These are phyloP conservation scores for Evansstolkia leycettana DNA, from an alignment of 495 filamentous ascomycete species.

Conservation along the genomic window DNA sequence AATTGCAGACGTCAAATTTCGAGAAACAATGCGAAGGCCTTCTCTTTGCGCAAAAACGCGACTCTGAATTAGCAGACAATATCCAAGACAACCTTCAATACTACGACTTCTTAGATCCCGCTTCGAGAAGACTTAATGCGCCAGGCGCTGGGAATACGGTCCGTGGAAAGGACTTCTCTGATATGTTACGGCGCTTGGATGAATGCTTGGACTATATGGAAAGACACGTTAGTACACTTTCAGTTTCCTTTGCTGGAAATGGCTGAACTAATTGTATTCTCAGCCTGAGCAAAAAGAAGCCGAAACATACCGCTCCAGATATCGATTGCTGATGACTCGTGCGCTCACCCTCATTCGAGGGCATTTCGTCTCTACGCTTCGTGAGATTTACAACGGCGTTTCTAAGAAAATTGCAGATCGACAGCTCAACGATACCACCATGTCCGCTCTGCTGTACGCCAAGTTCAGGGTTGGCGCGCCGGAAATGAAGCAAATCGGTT, in stretches of 20 bases:
- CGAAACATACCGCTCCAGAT: conserved; percentile 63
- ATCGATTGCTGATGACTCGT: conserved; percentile 57
- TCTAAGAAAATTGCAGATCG: conserved; percentile 56
- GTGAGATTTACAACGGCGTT: conserved; percentile 58
- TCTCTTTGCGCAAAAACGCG: conserved; percentile 61
- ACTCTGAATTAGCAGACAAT: conserved; percentile 63
- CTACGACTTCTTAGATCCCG: conserved; percentile 83
- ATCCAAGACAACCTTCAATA: conserved; percentile 80
- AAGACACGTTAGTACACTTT: conserved; percentile 47
- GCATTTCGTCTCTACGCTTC: conserved; percentile 61
- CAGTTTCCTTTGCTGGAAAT: background rate
- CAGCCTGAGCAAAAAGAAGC: conserved; percentile 77
- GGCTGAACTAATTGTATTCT: conserved; percentile 7
- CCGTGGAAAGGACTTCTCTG: conserved; percentile 66
- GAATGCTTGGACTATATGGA: conserved; percentile 85
- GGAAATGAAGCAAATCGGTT: conserved; percentile 51
- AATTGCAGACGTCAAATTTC: conserved; percentile 81
- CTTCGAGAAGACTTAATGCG: conserved; percentile 80
- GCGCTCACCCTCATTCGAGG: conserved; percentile 75
- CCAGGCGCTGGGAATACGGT: conserved; percentile 78
- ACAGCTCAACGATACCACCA: conserved; percentile 63
- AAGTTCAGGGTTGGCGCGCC: conserved; percentile 62
- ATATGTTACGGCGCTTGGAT: conserved; percentile 76
- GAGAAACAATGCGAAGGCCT: conserved; percentile 83
- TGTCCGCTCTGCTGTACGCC: conserved; percentile 65